phyloP scores from a whole-genome alignment of 805 yeast species.

The Ogataea corticis region DNA sequence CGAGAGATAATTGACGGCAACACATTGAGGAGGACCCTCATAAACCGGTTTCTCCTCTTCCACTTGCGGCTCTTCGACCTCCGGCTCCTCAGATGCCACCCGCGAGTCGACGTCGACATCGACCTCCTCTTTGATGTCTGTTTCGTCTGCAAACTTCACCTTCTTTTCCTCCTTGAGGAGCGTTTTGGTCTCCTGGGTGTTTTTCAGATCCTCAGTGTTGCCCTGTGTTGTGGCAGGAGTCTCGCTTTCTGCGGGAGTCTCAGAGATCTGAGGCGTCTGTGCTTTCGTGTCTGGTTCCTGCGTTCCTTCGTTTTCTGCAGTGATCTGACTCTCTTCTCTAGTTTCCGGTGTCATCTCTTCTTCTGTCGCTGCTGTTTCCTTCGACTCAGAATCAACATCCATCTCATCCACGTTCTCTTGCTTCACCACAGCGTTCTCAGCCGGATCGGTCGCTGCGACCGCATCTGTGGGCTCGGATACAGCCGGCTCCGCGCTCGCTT shows the following conservation, averaged over 20 bases:
- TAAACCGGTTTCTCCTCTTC: slow-evolving; percentile 29
- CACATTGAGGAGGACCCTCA: slow-evolving; percentile 71
- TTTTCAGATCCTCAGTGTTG: no score
- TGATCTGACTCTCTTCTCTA: slow-evolving; percentile 9
- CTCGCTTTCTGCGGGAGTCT: no score
- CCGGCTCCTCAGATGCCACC: background rate
- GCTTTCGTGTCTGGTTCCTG: no score
- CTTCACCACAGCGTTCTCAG: no score
- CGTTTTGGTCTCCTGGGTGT: no score
- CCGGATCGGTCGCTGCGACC: no score
- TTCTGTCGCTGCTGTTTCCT: slow-evolving; percentile 35
- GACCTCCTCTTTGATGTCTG: slow-evolving; percentile 7
- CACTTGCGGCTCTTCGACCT: slow-evolving; percentile 2
- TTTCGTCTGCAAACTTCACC: slow-evolving; percentile 18
- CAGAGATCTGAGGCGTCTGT: no score
- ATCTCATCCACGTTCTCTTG: slow-evolving; percentile 36
- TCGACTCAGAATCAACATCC: slow-evolving; percentile 10
- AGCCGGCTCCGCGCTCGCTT: no score
- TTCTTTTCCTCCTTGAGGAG: slow-evolving; percentile 13
- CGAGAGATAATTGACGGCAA: slow-evolving; percentile 54
- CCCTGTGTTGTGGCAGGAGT: no score
- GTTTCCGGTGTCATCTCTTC: slow-evolving; percentile 30
- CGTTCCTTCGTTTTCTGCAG: no score
- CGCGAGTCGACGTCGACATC: background rate
- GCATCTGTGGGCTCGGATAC: no score